Percentiles rank a stretch among this genome's conserved stretches.
Conservation (phyloP, 148 eudicot genomes). For the Vaccinium macrocarpon region DNA sequence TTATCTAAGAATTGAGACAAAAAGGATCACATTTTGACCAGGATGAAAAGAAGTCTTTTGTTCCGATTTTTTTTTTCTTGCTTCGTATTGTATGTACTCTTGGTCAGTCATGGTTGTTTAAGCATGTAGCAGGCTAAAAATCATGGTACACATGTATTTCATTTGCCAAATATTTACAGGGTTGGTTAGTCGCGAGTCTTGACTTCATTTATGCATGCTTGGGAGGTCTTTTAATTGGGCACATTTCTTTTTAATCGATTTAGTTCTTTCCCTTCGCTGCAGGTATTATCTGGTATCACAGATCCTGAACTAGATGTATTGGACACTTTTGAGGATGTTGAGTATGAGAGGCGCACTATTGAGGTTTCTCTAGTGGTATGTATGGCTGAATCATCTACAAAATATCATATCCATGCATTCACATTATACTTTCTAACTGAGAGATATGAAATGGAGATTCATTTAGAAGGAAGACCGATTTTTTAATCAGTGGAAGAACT, state of each 20-base stretch:
- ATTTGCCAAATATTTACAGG: not conserved
- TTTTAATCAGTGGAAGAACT: not conserved
- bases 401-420: not conserved
- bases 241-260: not conserved
- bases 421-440: not conserved
- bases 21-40: not conserved
- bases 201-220: not conserved
- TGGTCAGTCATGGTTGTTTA: not conserved
- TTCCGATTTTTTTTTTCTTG: not conserved
- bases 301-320: conserved; percentile 26
- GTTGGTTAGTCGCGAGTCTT: not conserved
- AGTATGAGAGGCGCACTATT: conserved; percentile 29
- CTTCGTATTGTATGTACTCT: not conserved
- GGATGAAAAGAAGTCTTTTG: not conserved
- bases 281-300: conserved; percentile 33
- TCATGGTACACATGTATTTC: not conserved
- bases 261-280: not conserved
- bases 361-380: conserved; percentile 38
- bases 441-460: conserved; percentile 8
- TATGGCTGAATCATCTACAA: not conserved
- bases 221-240: not conserved
- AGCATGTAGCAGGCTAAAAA: not conserved
- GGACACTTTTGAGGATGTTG: conserved; percentile 32
- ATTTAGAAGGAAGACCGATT: not conserved
- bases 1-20: not conserved